phyloP scores from a whole-genome alignment of 2,329 filamentous ascomycete genomes.

The Cladophialophora bantiana region DNA sequence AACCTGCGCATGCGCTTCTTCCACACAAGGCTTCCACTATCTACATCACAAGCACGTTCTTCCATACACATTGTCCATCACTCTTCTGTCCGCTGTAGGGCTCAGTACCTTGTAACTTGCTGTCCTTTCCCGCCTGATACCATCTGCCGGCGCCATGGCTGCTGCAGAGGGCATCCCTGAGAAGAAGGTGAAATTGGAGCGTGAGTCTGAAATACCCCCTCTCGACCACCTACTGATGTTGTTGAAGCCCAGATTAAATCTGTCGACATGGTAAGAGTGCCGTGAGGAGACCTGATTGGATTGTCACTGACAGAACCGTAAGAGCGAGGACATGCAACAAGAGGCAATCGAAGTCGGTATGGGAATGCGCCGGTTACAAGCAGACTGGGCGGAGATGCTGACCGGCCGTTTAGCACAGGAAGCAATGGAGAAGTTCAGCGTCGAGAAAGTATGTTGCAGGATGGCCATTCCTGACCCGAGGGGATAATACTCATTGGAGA shows the following conservation, averaged over 20 bases:
- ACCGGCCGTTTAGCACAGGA: conserved; percentile 63
- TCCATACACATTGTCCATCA: neutral
- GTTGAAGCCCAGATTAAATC: conserved; percentile 90
- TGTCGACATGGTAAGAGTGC: conserved; percentile 81
- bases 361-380: conserved; percentile 45
- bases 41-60: neutral
- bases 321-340: conserved; percentile 97
- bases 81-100: neutral
- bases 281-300: conserved; percentile 25
- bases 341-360: conserved; percentile 95
- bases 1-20: conserved; percentile 1
- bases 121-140: neutral
- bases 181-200: conserved; percentile 77
- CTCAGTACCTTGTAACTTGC: neutral
- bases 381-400: neutral
- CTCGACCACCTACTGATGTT: conserved; percentile 21
- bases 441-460: conserved; percentile 69
- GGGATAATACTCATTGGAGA: conserved; percentile 15
- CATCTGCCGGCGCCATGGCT: conserved; percentile 28
- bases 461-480: neutral
- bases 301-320: conserved; percentile 40
- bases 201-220: conserved; percentile 53
- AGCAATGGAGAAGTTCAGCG: conserved; percentile 74
- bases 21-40: neutral
- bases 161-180: conserved; percentile 47